These are phyloP conservation scores for Glycyrrhiza uralensis DNA, from an alignment of 306 rosid genomes.

Conservation along the genomic window DNA sequence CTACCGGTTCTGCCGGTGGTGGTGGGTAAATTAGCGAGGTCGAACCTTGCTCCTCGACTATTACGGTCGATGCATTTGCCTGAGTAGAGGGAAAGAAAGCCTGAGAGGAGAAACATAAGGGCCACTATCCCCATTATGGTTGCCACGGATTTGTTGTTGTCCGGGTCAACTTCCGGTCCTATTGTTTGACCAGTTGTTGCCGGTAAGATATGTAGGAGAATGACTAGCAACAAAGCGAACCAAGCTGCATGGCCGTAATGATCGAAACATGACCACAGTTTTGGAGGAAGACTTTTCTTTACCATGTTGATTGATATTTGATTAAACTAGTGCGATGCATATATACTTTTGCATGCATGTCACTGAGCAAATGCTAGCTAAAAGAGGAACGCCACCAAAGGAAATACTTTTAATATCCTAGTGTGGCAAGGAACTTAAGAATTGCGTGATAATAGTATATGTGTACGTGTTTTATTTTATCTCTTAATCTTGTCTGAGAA, in stretches of 20 bases:
- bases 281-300: neutral
- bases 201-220: neutral
- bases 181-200: slow-evolving; percentile 31
- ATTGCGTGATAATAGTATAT: too few relatives aligned
- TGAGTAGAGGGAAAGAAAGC: slow-evolving; percentile 65
- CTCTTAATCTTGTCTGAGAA: too few relatives aligned
- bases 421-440: neutral
- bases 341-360: slow-evolving; percentile 14
- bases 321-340: too few relatives aligned
- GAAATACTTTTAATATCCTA: neutral
- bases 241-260: slow-evolving; percentile 8
- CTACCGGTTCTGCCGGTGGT: neutral
- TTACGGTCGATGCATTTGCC: slow-evolving; percentile 52
- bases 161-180: neutral
- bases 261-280: neutral
- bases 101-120: slow-evolving; percentile 51
- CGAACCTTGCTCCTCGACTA: neutral
- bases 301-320: neutral
- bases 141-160: slow-evolving; percentile 36
- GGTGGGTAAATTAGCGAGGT: neutral
- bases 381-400: neutral
- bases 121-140: slow-evolving; percentile 47
- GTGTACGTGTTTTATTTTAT: too few relatives aligned
- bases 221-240: neutral
- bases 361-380: neutral